Percentiles rank a stretch among this genome's conserved stretches.
phyloP scores from a whole-genome alignment of 257 asterid genomes.

The Asclepias syriaca region DNA sequence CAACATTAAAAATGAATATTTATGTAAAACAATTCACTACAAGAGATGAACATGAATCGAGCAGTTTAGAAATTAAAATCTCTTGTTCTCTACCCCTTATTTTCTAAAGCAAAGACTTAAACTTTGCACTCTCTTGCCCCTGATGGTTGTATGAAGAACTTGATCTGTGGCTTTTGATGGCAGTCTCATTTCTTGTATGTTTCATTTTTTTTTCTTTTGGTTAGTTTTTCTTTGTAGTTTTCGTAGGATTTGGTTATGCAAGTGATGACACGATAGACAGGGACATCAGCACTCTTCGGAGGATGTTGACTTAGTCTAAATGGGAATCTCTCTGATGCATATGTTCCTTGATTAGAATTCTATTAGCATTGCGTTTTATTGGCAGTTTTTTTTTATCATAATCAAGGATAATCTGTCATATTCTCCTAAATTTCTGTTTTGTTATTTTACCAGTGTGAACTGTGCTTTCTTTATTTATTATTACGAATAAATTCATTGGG shows the following conservation, averaged over 20 bases:
- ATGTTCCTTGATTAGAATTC: no score
- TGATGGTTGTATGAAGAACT: slow-evolving; percentile 10
- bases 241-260: slow-evolving; percentile 11
- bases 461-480: no score
- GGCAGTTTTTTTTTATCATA: not conserved
- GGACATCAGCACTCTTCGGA: slow-evolving; percentile 46
- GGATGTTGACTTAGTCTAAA: slow-evolving; percentile 35
- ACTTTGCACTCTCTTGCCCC: not conserved
- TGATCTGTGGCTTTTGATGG: slow-evolving; percentile 2
- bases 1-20: no score
- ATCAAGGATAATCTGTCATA: not conserved
- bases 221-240: not conserved
- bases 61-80: slow-evolving; percentile 21
- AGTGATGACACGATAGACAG: slow-evolving; percentile 49
- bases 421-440: not conserved
- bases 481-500: no score
- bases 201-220: not conserved
- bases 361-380: not conserved
- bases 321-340: slow-evolving; percentile 57
- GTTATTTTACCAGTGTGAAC: no score
- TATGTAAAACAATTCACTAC: no score
- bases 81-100: not conserved
- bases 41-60: slow-evolving; percentile 3
- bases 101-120: not conserved
- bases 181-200: not conserved